Percentiles rank a stretch among this genome's conserved stretches.
Evolutionary conservation across 2,329 filamentous ascomycete genomes (phyloP).

Genomic region (Didymella pomorum): DNA sequence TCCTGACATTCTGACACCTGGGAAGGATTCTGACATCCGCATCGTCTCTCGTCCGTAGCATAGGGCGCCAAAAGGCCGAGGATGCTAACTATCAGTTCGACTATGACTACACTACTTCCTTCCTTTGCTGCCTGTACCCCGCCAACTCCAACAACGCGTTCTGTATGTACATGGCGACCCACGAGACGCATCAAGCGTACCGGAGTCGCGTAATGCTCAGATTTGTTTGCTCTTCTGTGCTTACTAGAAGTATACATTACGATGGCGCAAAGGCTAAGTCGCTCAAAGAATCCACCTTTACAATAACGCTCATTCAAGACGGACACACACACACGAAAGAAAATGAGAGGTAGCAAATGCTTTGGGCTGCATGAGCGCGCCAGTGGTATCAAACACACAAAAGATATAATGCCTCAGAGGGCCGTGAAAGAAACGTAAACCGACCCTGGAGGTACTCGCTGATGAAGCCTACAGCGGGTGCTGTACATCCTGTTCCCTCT

Average conservation of each 20-base stretch:
- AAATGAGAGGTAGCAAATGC: constrained; percentile 18
- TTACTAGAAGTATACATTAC: constrained; percentile 26
- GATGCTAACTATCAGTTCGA: constrained; percentile 7
- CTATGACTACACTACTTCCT: constrained; percentile 10
- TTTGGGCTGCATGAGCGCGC: constrained; percentile 22
- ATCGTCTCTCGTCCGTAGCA: background rate
- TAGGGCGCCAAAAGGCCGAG: constrained; percentile 1
- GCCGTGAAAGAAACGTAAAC: constrained; percentile 9
- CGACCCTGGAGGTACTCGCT: background rate
- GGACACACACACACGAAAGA: constrained; percentile 18
- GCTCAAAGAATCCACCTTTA: constrained; percentile 7
- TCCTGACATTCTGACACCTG: background rate
- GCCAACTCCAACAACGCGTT: background rate
- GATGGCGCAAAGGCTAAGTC: constrained; percentile 10
- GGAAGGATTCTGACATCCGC: constrained; percentile 1
- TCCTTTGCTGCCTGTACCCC: background rate
- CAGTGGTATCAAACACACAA: constrained; percentile 27
- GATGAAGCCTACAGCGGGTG: background rate
- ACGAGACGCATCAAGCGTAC: constrained; percentile 14
- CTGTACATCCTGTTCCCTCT: constrained; percentile 2
- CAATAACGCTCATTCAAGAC: constrained; percentile 16
- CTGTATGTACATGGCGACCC: constrained; percentile 14
- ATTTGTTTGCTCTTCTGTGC: constrained; percentile 4
- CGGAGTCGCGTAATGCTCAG: background rate
- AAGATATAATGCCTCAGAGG: constrained; percentile 10